These are phyloP conservation scores for Xylaria multiplex DNA, from an alignment of 2,329 filamentous ascomycete genomes.

Conservation along the genomic window DNA sequence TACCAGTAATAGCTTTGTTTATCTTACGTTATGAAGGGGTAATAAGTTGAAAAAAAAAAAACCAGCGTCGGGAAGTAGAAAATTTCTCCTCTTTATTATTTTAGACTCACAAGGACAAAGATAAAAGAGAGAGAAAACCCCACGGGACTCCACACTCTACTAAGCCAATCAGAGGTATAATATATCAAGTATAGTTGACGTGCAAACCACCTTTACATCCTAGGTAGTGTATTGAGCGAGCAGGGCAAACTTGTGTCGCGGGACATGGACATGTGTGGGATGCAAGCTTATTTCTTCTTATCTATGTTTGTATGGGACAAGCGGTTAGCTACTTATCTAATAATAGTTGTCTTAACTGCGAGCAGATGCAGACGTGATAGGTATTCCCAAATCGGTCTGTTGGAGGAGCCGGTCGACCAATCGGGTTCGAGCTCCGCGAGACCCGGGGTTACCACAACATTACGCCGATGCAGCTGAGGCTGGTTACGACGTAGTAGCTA, in stretches of 20 bases:
- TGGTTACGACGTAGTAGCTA: neutral
- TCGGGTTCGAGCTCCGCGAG: neutral
- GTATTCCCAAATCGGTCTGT: conserved; percentile 30
- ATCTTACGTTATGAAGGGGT: conserved; percentile 43
- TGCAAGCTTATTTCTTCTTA: conserved; percentile 19
- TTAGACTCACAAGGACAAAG: conserved; percentile 40
- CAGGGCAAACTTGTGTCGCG: neutral
- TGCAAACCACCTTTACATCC: neutral
- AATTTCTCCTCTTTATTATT: conserved; percentile 30
- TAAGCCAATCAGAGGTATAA: conserved; percentile 24
- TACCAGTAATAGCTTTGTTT: conserved; percentile 20
- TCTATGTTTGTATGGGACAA: conserved; percentile 26
- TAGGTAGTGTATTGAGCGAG: neutral
- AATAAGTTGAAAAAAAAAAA: conserved; percentile 23
- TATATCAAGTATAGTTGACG: neutral
- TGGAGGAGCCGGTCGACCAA: conserved; percentile 14
- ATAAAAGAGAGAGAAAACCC: conserved; percentile 1
- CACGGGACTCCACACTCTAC: conserved; percentile 37
- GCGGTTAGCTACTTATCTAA: conserved; percentile 11
- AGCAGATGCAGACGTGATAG: conserved; percentile 9
- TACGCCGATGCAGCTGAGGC: neutral
- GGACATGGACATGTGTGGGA: neutral
- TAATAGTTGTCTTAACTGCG: neutral
- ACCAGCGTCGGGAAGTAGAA: conserved; percentile 33
- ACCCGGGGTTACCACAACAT: neutral